Base-by-base conservation (phyloP, 306 rosid species). In the Dalbergia cultrata region DNA sequence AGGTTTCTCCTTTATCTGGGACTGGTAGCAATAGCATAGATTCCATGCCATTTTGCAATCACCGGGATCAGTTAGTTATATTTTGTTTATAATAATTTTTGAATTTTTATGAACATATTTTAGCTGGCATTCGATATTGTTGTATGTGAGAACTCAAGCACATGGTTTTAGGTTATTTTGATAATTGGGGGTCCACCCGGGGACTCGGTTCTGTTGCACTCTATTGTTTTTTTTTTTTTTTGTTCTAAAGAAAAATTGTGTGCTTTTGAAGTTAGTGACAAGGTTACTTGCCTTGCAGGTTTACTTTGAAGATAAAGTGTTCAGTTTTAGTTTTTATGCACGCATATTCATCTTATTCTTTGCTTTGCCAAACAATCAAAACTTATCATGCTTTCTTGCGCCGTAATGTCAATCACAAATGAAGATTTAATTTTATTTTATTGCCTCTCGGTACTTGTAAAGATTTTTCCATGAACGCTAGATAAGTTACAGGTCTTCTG, bases 201-300 rank as follows among this genome's bases (percentile, higher is more conserved):
- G 41, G 59, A 60, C 77, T 69, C 65, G 22, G 53, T 39, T 50
- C 19, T 70, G 69, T 35, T 78, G 60, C 61, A 64, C 43, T 79
- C 54, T 70, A 50, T 61, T 19, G 68, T 49, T 58, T 2, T 67
- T 47, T 66, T 81, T 66, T 64, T 17, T 26, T 26, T 26, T 21
- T 21, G 0, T 21, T 21, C 31, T 26, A 26, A 26, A 66, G 44
- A 45, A 50, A 77, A 50, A 22, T 78, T 78, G 79, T 63, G 83
- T 87, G 82, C 67, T 67, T 85, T 87, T 68, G 72, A 89, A 85
- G 85, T 63, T 69, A 87, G 79, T 82, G 82, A 83, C 60, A 50
- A 54, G 84, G 68, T 87, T 81, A 49, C 89, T 83, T 83, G 87
- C 82, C 72, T 83, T 81, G 68, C 60, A 82, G 88, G 88, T 86